Conservation (phyloP, 208 protist genomes). For the Leptomonas seymouri region DNA sequence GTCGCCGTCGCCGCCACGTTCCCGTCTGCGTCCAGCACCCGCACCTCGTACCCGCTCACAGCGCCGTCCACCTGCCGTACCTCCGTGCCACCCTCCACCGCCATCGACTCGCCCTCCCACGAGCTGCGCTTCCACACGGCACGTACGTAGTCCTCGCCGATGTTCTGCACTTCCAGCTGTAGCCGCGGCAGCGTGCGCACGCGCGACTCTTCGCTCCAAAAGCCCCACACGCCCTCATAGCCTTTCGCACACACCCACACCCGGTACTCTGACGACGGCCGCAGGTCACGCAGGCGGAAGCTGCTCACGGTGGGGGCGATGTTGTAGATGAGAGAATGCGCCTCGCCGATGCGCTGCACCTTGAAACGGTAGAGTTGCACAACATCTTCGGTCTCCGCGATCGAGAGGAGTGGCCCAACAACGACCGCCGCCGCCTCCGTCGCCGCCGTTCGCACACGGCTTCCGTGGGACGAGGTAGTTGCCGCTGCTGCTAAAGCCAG, state of each 20-base stretch:
- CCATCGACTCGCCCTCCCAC: conserved; percentile 62
- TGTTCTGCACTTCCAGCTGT: conserved; percentile 69
- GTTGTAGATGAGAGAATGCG: conserved; percentile 70
- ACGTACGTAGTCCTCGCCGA: conserved; percentile 92
- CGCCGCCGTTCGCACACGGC: neutral
- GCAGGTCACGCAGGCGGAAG: conserved; percentile 82
- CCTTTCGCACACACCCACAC: conserved; percentile 90
- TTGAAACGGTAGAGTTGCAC: conserved; percentile 89
- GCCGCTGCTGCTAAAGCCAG: neutral
- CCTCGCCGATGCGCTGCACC: conserved; percentile 79
- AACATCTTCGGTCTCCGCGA: conserved; percentile 76
- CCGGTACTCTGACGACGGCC: conserved; percentile 87
- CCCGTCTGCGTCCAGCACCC: conserved; percentile 66
- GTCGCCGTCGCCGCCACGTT: conserved; percentile 56
- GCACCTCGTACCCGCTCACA: conserved; percentile 88
- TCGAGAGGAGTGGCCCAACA: conserved; percentile 6
- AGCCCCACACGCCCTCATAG: conserved; percentile 89
- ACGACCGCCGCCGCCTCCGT: neutral
- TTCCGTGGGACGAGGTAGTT: neutral
- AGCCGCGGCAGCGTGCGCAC: conserved; percentile 91
- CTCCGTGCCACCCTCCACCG: conserved; percentile 38
- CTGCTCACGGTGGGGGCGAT: conserved; percentile 78
- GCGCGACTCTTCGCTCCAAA: conserved; percentile 90
- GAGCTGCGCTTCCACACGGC: conserved; percentile 76
- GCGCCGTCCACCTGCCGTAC: conserved; percentile 82